Evolutionary conservation across 1,284 basidiomycete genomes (phyloP).

Genomic region (Apiotrichum mycotoxinovorans): DNA sequence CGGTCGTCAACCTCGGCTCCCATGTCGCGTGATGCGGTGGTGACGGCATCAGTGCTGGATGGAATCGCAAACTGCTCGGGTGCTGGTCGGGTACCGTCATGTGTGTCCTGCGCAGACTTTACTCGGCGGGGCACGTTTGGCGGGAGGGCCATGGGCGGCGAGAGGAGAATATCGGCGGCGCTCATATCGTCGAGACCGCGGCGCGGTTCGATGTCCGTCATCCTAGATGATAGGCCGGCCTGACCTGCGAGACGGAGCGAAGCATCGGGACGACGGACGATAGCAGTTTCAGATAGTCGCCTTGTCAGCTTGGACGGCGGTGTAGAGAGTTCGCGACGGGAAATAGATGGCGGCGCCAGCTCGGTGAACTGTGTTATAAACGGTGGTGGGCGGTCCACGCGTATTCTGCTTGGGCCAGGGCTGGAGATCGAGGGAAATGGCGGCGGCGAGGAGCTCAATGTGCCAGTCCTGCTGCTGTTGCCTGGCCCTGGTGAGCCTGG

Average conservation of each 20-base stretch:
- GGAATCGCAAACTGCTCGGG: not conserved
- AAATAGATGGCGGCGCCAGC: constrained; percentile 14
- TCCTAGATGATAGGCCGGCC: not conserved
- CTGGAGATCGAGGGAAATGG: not conserved
- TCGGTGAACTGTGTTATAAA: constrained; percentile 14
- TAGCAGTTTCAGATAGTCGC: constrained; percentile 15
- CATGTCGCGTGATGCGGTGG: not conserved
- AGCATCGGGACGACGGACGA: constrained; percentile 7
- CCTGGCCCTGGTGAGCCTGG: constrained; percentile 2
- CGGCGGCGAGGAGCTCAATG: not conserved
- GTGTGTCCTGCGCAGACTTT: constrained; percentile 16
- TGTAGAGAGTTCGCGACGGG: constrained; percentile 4
- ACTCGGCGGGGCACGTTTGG: constrained; percentile 9
- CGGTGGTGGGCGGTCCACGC: not conserved
- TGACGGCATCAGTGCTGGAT: not conserved
- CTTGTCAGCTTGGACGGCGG: not conserved
- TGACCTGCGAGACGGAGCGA: not conserved
- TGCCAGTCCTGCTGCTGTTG: not conserved
- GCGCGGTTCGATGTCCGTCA: not conserved
- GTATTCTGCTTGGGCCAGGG: not conserved
- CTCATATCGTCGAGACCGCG: not conserved
- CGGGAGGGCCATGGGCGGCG: not conserved
- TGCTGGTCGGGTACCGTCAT: not conserved
- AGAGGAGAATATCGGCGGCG: not conserved
- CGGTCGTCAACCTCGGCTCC: not conserved